phyloP scores from a whole-genome alignment of 75 land plant genomes.

The Cryptomeria japonica region DNA sequence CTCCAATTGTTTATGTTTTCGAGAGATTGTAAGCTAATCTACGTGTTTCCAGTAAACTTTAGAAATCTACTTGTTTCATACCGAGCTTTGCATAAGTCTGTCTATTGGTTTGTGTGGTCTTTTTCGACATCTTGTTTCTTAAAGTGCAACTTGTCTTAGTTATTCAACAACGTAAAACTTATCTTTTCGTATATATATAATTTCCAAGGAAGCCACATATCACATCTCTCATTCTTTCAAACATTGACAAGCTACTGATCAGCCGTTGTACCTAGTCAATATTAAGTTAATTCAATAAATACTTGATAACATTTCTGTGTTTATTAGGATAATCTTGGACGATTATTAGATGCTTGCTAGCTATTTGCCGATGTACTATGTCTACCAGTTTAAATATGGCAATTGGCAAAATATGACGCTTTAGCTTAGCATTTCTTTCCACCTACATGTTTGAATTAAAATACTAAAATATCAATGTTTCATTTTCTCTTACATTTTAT shows the following conservation, averaged over 20 bases:
- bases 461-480: background rate
- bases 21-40: no score
- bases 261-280: background rate
- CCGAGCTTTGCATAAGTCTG: no score
- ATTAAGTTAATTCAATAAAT: background rate
- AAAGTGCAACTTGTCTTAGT: background rate
- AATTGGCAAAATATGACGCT: background rate
- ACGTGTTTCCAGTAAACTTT: no score
- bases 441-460: background rate
- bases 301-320: background rate
- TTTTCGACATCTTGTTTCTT: background rate
- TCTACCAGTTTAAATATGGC: background rate
- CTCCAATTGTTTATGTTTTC: no score
- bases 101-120: no score
- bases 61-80: no score
- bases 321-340: background rate
- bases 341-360: background rate
- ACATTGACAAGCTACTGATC: no score
- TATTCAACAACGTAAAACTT: background rate
- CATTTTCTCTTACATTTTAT: no score
- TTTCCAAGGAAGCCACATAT: no score
- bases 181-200: background rate
- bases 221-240: no score
- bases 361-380: background rate
- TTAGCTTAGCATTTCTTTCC: background rate